Evolutionary conservation across 306 rosid species (phyloP), one percentile per base, ranked within the genome.

Genomic region (Glycyrrhiza uralensis): DNA sequence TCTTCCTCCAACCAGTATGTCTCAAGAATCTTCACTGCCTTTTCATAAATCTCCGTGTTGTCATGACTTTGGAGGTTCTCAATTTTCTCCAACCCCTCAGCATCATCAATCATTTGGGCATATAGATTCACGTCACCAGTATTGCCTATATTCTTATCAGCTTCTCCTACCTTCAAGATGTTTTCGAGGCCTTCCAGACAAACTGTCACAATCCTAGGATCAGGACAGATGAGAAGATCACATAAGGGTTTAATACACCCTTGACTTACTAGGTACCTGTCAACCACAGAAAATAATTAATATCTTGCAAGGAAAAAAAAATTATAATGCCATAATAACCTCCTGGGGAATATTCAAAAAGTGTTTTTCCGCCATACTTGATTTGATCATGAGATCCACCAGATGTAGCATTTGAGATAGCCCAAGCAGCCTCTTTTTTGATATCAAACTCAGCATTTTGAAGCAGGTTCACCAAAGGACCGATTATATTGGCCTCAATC

Each of bases 361-460:
- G 29, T 29, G 20, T 54, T 15, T 51, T 41, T 46, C 13, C 32
- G n/a, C 4, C 86, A 14, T 87, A 93, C 98, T 88, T 90, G 74
- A 90, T 85, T 81, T 93, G 98, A 3, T 93, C 98, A 28, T 79
- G 97, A 68, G 98, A 82, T 56, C 98, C 98, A 59, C 96, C 97
- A 55, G 98, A 93, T 36, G 97, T 90, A 60, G 98, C 97, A 88
- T 93, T 93, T 65, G 98, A 93, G 73, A 93, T 84, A 11, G 96
- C 98, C 98, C 98, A 93, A 1, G 98, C 98, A 79, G 98, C 98
- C 81, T 93, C 98, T 77, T 93, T 93, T 87, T 89, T 93, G 56
- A 90, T 90, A 87, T 93, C 98, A 78, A 90, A 93, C 77, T 93
- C 98, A 18, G 97, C 97, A 87, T 65, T 85, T 90, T 87, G 91